A percentile compares a stretch with the other conserved stretches of the same genome.
phyloP scores from a whole-genome alignment of 805 yeast species.

The Schizosaccharomyces octosporus region DNA sequence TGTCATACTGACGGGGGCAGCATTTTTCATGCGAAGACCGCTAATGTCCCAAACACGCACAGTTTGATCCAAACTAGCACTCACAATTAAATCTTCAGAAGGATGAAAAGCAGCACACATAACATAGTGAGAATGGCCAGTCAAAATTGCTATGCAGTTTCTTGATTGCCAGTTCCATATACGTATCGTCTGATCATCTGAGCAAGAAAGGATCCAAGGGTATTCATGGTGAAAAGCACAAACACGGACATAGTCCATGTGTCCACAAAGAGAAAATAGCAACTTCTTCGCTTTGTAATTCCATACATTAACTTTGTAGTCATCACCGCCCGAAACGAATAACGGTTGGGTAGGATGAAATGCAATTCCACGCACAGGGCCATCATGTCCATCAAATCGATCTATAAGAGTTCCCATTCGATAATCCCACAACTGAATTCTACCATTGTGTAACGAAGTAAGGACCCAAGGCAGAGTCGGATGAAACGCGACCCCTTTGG shows the following conservation, averaged over 20 bases:
- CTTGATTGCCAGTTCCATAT: conserved; percentile 99
- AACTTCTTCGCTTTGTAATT: conserved; percentile 76
- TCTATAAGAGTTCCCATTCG: conserved; percentile 96
- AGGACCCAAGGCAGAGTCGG: conserved; percentile 66
- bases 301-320: conserved; percentile 88
- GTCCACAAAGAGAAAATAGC: conserved; percentile 66
- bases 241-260: conserved; percentile 82
- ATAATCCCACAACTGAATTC: conserved; percentile 98
- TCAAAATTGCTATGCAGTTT: conserved; percentile 83
- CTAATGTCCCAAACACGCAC: conserved; percentile 97
- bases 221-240: conserved; percentile 84
- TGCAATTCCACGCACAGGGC: conserved; percentile 86
- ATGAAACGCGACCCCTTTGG: conserved; percentile 93
- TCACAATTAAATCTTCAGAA: conserved; percentile 73
- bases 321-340: conserved; percentile 94
- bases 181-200: conserved; percentile 95
- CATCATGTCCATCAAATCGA: conserved; percentile 92
- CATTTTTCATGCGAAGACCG: conserved; percentile 80
- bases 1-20: conserved; percentile 31
- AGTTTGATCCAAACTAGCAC: conserved; percentile 93
- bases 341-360: conserved; percentile 97
- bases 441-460: conserved; percentile 85
- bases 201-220: conserved; percentile 90
- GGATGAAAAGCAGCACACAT: conserved; percentile 98
- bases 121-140: conserved; percentile 96